phyloP scores from a whole-genome alignment of 2,329 filamentous ascomycete genomes.

The Emergomyces pasteurianus region DNA sequence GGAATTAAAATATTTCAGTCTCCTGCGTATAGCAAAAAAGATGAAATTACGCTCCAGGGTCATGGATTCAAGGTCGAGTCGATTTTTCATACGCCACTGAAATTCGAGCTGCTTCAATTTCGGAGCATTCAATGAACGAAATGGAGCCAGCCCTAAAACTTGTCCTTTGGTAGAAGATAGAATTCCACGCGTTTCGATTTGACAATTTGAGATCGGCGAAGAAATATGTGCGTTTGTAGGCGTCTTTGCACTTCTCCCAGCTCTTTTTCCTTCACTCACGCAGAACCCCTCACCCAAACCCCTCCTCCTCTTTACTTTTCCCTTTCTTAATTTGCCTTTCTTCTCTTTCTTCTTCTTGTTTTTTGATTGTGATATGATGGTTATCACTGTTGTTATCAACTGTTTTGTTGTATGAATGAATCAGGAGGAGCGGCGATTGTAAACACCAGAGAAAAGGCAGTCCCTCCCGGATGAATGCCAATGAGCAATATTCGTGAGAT shows the following conservation, averaged over 20 bases:
- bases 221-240: neutral
- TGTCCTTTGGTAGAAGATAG: neutral
- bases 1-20: neutral
- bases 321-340: too few species aligned
- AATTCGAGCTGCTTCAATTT: neutral
- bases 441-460: neutral
- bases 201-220: neutral
- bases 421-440: neutral
- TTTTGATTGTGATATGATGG: neutral
- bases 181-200: neutral
- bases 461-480: neutral
- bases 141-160: neutral
- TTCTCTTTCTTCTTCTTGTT: neutral
- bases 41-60: neutral
- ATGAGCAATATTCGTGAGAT: neutral
- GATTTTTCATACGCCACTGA: too few species aligned
- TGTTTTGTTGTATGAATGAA: neutral
- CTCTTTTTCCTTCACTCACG: neutral
- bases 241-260: neutral
- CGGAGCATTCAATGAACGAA: neutral
- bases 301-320: too few species aligned
- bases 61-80: too few species aligned
- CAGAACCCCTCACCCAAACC: neutral
- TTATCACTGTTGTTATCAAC: too few species aligned
- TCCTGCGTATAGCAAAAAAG: neutral